phyloP scores from a whole-genome alignment of 352 stramenopile species.

The Pythium biforme region DNA sequence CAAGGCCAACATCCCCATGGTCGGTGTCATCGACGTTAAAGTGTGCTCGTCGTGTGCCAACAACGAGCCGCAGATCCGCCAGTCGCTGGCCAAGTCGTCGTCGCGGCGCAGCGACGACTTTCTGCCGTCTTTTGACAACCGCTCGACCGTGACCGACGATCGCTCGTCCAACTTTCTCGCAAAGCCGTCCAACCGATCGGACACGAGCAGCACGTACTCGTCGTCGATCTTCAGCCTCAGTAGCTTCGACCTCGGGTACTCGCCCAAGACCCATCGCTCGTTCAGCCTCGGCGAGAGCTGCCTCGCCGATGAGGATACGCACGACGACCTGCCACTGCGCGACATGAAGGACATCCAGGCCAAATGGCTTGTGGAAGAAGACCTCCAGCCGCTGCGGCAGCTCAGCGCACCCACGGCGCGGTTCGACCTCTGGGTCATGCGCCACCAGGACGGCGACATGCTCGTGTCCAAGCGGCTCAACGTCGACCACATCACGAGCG shows the following conservation, averaged over 20 bases:
- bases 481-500: neutral
- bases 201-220: constrained; percentile 21
- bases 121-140: constrained; percentile 5
- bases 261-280: constrained; percentile 8
- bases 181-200: constrained; percentile 11
- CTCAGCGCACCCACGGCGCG: constrained; percentile 8
- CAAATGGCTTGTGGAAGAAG: constrained; percentile 16
- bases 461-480: constrained; percentile 26
- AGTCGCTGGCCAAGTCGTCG: constrained; percentile 7
- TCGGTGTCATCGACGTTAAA: constrained; percentile 26
- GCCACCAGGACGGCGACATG: constrained; percentile 16
- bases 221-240: constrained; percentile 25
- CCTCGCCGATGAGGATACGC: neutral
- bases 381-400: constrained; percentile 21
- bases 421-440: constrained; percentile 22
- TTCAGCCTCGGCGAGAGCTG: constrained; percentile 4
- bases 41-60: constrained; percentile 27
- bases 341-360: constrained; percentile 20
- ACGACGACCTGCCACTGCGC: constrained; percentile 7
- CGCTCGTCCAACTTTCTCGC: constrained; percentile 17
- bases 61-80: constrained; percentile 13
- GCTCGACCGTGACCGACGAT: constrained; percentile 7
- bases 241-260: constrained; percentile 20
- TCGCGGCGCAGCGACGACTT: constrained; percentile 4
- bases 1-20: constrained; percentile 28